Evolutionary conservation across 305 asterid genomes (phyloP), one percentile per base, ranked within the genome.

Genomic region (Fraxinus albicans): DNA sequence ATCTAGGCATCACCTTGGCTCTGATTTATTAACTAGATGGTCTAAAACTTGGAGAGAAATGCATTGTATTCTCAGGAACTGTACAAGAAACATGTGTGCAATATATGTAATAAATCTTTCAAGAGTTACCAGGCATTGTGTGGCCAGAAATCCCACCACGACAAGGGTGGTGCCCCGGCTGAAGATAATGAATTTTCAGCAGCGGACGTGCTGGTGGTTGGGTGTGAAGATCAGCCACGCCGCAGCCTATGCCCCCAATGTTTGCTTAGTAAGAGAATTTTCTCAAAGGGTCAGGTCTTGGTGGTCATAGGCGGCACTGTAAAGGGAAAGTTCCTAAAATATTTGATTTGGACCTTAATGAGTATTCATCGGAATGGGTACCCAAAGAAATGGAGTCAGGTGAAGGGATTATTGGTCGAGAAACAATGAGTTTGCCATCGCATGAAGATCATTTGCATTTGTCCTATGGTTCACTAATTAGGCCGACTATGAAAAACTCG

Each of bases 121-220:
- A 19, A 17, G 82, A 85, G 84, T 76, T 82, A 76, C 79, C 88
- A 79, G 31, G 86, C 86, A 36, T 19, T 85, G 77, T 80, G 84
- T 10, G 88, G 86, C 0, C 85, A 84, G 70, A 84, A 70, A 55
- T 29, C 83, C 70, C 83, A 85, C 79, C 87, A 81, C 19, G 72
- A 15, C 47, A 77, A 21, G 67, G 29, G 27, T 6, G 53, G 65
- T 12, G 2, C 25, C 27, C 3, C 29, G 2, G 44, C 31, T 6
- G 15, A 7, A 17, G 80, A 12, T 8, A 33, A 12, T 23, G 65
- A 23, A 21, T 47, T 38, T 76, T 15, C 58, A 19, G 35, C 21
- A 1, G 1, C 2, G 1, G 15, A 9, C 9, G 40, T 13, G 17
- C 1, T 23, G 8, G 13, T 50, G 17, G 69, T 47, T 12, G 27